These are phyloP conservation scores for Cladosporium sp. DNA, from an alignment of 2,329 filamentous ascomycete species.

Conservation along the genomic window DNA sequence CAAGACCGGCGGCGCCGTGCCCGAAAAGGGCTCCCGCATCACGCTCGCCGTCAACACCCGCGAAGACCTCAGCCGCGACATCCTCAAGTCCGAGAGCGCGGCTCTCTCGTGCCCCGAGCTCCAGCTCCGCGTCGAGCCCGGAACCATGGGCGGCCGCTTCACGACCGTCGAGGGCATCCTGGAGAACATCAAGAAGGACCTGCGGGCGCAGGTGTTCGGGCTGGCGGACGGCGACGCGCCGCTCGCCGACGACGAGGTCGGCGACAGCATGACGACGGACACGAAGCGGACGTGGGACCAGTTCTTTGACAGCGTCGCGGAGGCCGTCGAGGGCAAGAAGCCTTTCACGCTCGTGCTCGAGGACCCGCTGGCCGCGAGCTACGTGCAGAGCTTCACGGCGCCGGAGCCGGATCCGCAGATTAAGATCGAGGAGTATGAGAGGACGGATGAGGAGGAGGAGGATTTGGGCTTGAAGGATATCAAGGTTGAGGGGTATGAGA, in stretches of 20 bases:
- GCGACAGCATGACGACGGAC: slow-evolving; percentile 66
- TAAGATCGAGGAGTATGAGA: slow-evolving; percentile 71
- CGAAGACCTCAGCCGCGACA: slow-evolving; percentile 80
- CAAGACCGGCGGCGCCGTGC: slow-evolving; percentile 91
- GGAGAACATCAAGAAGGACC: slow-evolving; percentile 84
- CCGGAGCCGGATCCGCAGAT: slow-evolving; percentile 82
- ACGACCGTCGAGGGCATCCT: slow-evolving; percentile 93
- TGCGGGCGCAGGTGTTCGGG: slow-evolving; percentile 83
- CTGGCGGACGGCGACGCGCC: slow-evolving; percentile 49
- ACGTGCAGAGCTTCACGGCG: slow-evolving; percentile 78
- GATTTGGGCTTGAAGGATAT: slow-evolving; percentile 87
- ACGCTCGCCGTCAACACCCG: slow-evolving; percentile 63
- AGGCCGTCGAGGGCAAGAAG: slow-evolving; percentile 71
- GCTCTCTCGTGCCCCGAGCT: slow-evolving; percentile 81
- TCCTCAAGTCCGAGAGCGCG: slow-evolving; percentile 93
- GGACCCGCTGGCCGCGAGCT: slow-evolving; percentile 87
- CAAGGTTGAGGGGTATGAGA: slow-evolving; percentile 80
- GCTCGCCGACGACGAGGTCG: slow-evolving; percentile 43
- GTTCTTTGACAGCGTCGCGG: slow-evolving; percentile 73
- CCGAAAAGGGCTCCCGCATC: slow-evolving; percentile 77
- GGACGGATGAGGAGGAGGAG: slow-evolving; percentile 89
- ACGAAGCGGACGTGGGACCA: slow-evolving; percentile 67
- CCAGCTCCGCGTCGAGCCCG: slow-evolving; percentile 79
- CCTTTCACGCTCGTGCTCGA: slow-evolving; percentile 77
- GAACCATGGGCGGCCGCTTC: slow-evolving; percentile 91